Conservation (phyloP, 805 yeast species). For the Nakazawaea ishiwadae region DNA sequence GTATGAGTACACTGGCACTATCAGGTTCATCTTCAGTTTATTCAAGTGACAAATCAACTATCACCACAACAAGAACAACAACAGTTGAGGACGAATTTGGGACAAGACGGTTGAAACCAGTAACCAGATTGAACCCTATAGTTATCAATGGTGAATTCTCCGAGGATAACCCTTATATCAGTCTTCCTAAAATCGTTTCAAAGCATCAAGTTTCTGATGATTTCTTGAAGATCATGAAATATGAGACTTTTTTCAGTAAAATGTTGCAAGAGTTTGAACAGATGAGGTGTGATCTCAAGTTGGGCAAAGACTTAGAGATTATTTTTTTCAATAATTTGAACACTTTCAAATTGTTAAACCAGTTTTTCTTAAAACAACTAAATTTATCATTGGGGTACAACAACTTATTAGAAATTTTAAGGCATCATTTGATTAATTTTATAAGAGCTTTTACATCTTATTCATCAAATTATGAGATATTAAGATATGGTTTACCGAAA, state of each 20-base stretch:
- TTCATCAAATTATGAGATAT: background rate
- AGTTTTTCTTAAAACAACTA: background rate
- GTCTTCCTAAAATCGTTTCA: background rate
- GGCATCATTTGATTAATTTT: background rate
- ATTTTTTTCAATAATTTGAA: constrained; percentile 3
- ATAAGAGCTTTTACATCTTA: background rate
- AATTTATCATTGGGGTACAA: background rate
- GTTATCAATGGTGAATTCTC: constrained; percentile 1
- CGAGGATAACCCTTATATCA: background rate
- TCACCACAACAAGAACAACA: background rate
- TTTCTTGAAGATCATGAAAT: constrained; percentile 2
- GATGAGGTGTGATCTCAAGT: background rate
- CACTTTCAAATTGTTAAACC: constrained; percentile 3
- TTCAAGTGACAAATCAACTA: background rate
- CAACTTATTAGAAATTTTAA: background rate
- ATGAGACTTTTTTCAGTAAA: constrained; percentile 3
- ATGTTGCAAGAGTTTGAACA: background rate
- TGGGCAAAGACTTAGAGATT: background rate
- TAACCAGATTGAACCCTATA: background rate
- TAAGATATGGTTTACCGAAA: background rate
- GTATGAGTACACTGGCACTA: too few species aligned
- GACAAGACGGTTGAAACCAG: background rate
- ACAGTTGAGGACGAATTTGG: background rate
- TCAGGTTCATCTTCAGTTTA: constrained; percentile 1
- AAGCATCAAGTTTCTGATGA: background rate